A percentile compares a stretch with the other conserved stretches of the same genome.
phyloP scores from a whole-genome alignment of 139 green algal species.

The Mesotaenium endlicherianum region DNA sequence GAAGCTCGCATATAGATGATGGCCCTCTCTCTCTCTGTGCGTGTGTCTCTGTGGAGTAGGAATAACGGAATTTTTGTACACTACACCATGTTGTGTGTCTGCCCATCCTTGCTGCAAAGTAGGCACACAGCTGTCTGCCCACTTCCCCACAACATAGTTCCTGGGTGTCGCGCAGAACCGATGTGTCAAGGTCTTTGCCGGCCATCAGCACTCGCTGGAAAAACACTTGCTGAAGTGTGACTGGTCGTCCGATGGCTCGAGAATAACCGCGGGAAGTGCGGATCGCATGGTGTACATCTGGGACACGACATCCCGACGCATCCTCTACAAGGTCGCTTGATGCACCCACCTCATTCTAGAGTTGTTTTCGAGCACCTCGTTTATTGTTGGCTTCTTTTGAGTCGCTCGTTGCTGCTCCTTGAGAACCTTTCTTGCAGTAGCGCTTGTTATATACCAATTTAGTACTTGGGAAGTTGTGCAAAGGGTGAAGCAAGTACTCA shows the following conservation, averaged over 20 bases:
- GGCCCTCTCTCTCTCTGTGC: no score
- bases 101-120: no score
- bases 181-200: conserved; percentile 66
- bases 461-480: no score
- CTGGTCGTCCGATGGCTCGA: conserved; percentile 80
- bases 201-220: conserved; percentile 83
- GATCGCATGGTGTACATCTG: conserved; percentile 85
- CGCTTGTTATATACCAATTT: no score
- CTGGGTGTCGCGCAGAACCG: conserved; percentile 68
- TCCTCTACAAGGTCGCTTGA: conserved; percentile 75
- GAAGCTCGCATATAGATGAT: no score
- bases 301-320: conserved; percentile 58
- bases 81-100: neutral
- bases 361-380: neutral
- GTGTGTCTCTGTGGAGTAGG: no score
- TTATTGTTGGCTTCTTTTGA: neutral
- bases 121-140: no score
- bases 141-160: no score
- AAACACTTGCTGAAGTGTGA: conserved; percentile 86
- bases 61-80: no score
- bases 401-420: neutral
- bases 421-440: neutral
- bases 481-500: no score
- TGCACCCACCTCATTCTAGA: no score
- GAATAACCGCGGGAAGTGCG: conserved; percentile 76